Evolutionary conservation across 306 rosid genomes (phyloP).

Genomic region (Prunus dulcis): DNA sequence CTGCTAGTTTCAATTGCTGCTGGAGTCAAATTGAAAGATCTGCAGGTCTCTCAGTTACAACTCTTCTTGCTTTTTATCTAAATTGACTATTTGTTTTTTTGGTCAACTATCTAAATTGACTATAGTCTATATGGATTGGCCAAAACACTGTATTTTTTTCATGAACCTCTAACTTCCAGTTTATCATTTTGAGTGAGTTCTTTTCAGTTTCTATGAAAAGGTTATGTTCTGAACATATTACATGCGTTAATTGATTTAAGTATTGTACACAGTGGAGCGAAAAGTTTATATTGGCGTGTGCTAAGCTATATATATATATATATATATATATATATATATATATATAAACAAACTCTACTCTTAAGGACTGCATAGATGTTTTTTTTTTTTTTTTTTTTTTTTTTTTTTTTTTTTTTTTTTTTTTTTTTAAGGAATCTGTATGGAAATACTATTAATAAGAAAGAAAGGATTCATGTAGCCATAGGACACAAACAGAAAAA

Average conservation of each 20-base stretch:
- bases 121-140: neutral
- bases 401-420: no score
- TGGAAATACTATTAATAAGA: neutral
- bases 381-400: no score
- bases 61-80: neutral
- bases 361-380: neutral
- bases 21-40: conserved; percentile 85
- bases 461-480: neutral
- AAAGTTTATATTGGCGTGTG: neutral
- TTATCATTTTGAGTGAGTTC: neutral
- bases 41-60: conserved; percentile 51
- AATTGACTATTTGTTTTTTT: neutral
- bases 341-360: neutral
- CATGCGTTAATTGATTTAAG: neutral
- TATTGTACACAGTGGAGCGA: neutral
- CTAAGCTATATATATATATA: no score
- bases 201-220: neutral
- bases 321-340: no score
- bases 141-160: neutral
- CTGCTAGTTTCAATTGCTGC: conserved; percentile 96
- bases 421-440: no score
- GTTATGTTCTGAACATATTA: neutral
- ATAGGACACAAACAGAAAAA: neutral
- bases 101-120: neutral
- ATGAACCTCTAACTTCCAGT: neutral